Conservation (phyloP, 257 asterid genomes). For the Mentha longifolia region DNA sequence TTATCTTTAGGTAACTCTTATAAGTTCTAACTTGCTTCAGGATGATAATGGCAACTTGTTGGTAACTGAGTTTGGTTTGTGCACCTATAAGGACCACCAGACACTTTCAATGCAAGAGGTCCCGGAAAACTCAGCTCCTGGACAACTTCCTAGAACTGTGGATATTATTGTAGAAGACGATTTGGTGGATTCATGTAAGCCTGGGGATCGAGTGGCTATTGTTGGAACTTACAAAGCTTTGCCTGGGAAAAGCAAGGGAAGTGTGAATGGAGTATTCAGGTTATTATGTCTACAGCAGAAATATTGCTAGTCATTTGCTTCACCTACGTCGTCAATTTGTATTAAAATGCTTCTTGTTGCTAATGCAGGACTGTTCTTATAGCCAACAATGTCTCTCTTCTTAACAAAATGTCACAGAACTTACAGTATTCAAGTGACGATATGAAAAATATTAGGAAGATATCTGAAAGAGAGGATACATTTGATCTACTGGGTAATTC, state of each 20-base stretch:
- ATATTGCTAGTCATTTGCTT: conserved; percentile 24
- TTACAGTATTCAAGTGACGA: conserved; percentile 75
- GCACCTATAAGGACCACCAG: conserved; percentile 93
- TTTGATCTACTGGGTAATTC: conserved; percentile 87
- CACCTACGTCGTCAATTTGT: conserved; percentile 7
- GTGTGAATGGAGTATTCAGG: conserved; percentile 98
- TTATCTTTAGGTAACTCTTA: conserved; percentile 17
- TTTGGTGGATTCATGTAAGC: conserved; percentile 94
- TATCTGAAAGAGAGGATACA: conserved; percentile 75
- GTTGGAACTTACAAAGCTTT: conserved; percentile 97
- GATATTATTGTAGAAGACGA: conserved; percentile 92
- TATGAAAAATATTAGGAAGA: conserved; percentile 71
- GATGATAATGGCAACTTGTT: conserved; percentile 88
- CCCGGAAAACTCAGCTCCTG: conserved; percentile 98
- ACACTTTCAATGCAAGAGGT: conserved; percentile 94
- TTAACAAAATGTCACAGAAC: conserved; percentile 79
- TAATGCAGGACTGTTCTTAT: conserved; percentile 86
- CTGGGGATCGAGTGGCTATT: conserved; percentile 94
- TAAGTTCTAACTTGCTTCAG: conserved; percentile 42
- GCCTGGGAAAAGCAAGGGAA: conserved; percentile 87
- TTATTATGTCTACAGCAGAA: conserved; percentile 30
- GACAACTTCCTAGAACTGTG: conserved; percentile 95
- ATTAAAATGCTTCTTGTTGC: conserved; percentile 17
- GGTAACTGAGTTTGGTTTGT: conserved; percentile 89
- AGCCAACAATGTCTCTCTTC: conserved; percentile 88